Conservation (phyloP, 805 yeast species). For the Geotrichum ghanense region DNA sequence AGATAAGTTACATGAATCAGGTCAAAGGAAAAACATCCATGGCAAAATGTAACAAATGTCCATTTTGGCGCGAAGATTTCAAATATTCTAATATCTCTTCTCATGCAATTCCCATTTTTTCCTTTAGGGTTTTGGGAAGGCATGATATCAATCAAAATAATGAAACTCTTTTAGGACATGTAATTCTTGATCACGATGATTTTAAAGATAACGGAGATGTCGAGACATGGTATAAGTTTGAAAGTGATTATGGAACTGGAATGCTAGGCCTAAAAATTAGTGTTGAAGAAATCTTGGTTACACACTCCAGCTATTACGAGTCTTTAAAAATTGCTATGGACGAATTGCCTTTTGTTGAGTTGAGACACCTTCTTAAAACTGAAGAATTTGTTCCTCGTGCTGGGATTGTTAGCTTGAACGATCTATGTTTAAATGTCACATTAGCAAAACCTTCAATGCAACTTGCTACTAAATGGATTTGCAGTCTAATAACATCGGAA, state of each 20-base stretch:
- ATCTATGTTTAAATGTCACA: background rate
- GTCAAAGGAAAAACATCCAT: background rate
- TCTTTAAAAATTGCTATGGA: background rate
- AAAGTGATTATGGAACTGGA: background rate
- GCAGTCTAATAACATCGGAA: background rate
- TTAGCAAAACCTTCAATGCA: background rate
- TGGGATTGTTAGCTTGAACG: background rate
- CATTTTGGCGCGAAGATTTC: too few species aligned
- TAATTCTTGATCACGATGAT: background rate
- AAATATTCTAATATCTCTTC: background rate
- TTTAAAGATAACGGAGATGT: background rate
- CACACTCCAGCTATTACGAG: background rate
- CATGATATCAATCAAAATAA: background rate
- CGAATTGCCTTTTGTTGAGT: background rate
- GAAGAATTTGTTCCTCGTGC: background rate
- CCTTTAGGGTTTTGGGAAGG: background rate
- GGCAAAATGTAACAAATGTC: too few species aligned
- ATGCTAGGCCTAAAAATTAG: background rate
- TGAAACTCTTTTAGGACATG: background rate
- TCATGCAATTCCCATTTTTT: background rate
- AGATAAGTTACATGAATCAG: background rate
- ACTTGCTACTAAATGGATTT: background rate
- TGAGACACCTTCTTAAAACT: background rate
- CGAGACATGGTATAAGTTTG: background rate
- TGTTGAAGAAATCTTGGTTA: too few species aligned